Percentiles rank a stretch among this genome's conserved stretches.
phyloP scores from a whole-genome alignment of 1,284 basidiomycete genomes.

The Coniophora puteana region DNA sequence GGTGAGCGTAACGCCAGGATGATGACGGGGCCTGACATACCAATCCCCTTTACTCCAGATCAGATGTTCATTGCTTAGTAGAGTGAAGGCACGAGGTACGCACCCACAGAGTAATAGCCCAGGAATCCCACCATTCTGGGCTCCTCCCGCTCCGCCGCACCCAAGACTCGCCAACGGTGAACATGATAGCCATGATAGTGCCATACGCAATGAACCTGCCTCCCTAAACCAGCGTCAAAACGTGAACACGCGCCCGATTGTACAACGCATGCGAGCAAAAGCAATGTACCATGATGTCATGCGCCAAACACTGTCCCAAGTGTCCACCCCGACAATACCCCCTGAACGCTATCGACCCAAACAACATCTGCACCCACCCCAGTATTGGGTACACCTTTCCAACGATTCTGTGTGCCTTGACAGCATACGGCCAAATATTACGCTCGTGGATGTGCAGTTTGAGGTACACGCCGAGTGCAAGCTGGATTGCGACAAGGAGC shows the following conservation, averaged over 20 bases:
- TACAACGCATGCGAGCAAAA: no score
- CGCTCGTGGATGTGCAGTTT: slow-evolving; percentile 90
- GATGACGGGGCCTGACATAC: no score
- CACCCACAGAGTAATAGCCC: slow-evolving; percentile 88
- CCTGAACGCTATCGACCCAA: slow-evolving; percentile 62
- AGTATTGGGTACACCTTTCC: slow-evolving; percentile 87
- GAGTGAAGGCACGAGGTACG: slow-evolving; percentile 20
- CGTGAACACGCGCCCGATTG: background rate
- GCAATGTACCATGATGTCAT: slow-evolving; percentile 78
- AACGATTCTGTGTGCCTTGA: slow-evolving; percentile 73
- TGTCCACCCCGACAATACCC: slow-evolving; percentile 69
- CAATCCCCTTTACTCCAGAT: slow-evolving; percentile 46
- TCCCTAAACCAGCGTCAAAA: slow-evolving; percentile 36
- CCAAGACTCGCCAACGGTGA: slow-evolving; percentile 84
- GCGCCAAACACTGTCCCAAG: slow-evolving; percentile 82
- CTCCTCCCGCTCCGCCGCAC: slow-evolving; percentile 65
- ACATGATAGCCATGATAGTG: slow-evolving; percentile 77
- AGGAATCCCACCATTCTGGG: slow-evolving; percentile 91
- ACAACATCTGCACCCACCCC: slow-evolving; percentile 86
- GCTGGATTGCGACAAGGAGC: slow-evolving; percentile 64
- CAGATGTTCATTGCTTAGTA: background rate
- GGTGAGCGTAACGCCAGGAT: background rate
- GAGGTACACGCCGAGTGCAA: slow-evolving; percentile 81
- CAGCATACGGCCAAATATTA: slow-evolving; percentile 71
- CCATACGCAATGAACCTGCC: slow-evolving; percentile 89